These are phyloP conservation scores for Penicillium desertorum DNA, from an alignment of 495 filamentous ascomycete genomes.

Conservation along the genomic window DNA sequence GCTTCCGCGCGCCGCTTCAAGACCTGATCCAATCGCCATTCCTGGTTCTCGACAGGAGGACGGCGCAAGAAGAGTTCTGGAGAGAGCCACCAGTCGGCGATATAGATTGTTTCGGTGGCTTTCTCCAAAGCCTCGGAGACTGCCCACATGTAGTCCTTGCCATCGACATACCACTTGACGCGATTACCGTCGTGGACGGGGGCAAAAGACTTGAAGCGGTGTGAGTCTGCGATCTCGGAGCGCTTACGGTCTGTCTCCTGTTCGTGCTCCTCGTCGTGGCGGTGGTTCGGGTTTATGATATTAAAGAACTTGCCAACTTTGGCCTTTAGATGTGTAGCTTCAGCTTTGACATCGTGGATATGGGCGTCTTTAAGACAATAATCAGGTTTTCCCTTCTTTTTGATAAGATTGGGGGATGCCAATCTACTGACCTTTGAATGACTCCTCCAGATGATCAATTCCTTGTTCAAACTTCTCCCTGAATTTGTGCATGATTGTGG, in stretches of 20 bases:
- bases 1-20: conserved; percentile 86
- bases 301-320: conserved; percentile 69
- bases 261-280: conserved; percentile 93
- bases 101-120: conserved; percentile 91
- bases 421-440: conserved; percentile 32
- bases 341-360: conserved; percentile 48
- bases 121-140: conserved; percentile 83
- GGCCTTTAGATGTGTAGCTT: conserved; percentile 57
- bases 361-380: conserved; percentile 30
- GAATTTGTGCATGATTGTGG: conserved; percentile 33
- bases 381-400: conserved; percentile 5
- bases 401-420: too few species aligned
- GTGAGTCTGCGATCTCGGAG: conserved; percentile 63
- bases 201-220: conserved; percentile 86
- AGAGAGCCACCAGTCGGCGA: conserved; percentile 95
- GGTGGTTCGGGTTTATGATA: conserved; percentile 83
- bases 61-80: conserved; percentile 89
- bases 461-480: conserved; percentile 32
- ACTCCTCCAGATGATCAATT: conserved; percentile 33
- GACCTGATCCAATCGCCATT: conserved; percentile 85
- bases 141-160: conserved; percentile 88
- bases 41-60: conserved; percentile 73
- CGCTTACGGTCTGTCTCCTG: conserved; percentile 79
- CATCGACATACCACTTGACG: conserved; percentile 97
- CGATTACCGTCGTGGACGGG: conserved; percentile 80